These are phyloP conservation scores for Pyrus hybrid DNA, from an alignment of 331 rosid genomes.

Conservation along the genomic window DNA sequence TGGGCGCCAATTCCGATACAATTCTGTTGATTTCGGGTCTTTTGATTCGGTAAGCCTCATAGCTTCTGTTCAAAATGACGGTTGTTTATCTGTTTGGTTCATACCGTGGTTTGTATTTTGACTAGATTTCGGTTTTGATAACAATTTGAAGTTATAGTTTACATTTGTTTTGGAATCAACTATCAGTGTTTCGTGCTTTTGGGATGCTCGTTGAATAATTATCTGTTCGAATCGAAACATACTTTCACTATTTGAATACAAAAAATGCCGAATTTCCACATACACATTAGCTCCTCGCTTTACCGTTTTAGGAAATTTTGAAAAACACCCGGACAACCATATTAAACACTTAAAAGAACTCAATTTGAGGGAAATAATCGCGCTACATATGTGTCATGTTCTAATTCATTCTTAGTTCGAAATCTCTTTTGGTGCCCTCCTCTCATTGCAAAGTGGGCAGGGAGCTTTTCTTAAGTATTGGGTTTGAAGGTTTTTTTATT, in stretches of 20 bases:
- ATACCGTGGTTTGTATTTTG: neutral
- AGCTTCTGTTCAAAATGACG: neutral
- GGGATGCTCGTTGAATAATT: neutral
- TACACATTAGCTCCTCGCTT: neutral
- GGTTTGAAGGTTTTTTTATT: neutral
- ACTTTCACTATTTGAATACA: neutral
- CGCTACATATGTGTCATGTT: no score
- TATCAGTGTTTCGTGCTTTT: neutral
- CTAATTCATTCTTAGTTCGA: no score
- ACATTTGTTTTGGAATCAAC: neutral
- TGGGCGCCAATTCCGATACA: conserved; percentile 10
- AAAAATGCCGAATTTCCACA: neutral
- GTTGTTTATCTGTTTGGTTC: neutral
- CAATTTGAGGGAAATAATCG: no score
- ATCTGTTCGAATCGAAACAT: neutral
- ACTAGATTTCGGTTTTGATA: neutral
- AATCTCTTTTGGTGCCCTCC: neutral
- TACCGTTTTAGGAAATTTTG: no score
- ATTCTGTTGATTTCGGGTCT: conserved; percentile 24
- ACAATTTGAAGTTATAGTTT: no score
- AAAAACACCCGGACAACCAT: no score
- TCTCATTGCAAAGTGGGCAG: no score
- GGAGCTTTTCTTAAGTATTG: neutral
- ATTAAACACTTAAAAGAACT: no score
- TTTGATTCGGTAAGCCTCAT: conserved; percentile 41